Base-by-base conservation (phyloP, 192 early-diverging fungal species). In the Mortierella hygrophila region DNA sequence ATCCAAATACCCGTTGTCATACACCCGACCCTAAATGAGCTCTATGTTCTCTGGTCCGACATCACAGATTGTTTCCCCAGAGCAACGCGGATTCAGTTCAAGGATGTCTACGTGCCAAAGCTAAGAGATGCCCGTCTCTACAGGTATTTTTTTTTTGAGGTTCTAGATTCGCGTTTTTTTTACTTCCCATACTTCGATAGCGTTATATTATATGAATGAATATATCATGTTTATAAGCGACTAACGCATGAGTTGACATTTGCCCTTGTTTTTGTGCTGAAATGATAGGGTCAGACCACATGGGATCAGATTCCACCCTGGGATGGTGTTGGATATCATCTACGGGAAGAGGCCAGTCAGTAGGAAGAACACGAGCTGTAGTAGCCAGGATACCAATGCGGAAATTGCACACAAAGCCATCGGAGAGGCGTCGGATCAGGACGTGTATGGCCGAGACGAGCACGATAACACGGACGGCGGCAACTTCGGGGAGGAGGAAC, bases 261-360 rank as follows among this genome's bases (percentile, higher is more conserved):
- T 20, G 49, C 3, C 3, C 49, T 52, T 0, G 18, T 16, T 18
- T 15, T 4, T 57, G 2, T 21, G 4, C n/a, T 26, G n/a, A n/a
- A 40, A 5, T 40, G 4, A 5, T 57, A 85, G 83, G 26, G 42
- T 85, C 18, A 70, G 54, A 20, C 83, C 83, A 0, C 74, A 75
- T 41, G 83, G 83, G 44, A 80, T 85, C 16, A 79, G 63, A 29
- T 78, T 79, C 16, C 78, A 79, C 10, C 74, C 83, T 1, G 72
- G 65, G 38, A 40, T 35, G 0, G 35, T 85, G 9, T 70, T 84
- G 74, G 83, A 85, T 68, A 70, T 85, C 23, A 41, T 85, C 37
- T 85, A 77, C 3, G 55, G 23, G 49, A 26, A 23, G 42, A 10
- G 44, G 46, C n/a, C 23, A 21, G 38, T n/a, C 23, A 26, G 23